Evolutionary conservation across 257 asterid genomes (phyloP).

Genomic region (Linaria vulgaris): DNA sequence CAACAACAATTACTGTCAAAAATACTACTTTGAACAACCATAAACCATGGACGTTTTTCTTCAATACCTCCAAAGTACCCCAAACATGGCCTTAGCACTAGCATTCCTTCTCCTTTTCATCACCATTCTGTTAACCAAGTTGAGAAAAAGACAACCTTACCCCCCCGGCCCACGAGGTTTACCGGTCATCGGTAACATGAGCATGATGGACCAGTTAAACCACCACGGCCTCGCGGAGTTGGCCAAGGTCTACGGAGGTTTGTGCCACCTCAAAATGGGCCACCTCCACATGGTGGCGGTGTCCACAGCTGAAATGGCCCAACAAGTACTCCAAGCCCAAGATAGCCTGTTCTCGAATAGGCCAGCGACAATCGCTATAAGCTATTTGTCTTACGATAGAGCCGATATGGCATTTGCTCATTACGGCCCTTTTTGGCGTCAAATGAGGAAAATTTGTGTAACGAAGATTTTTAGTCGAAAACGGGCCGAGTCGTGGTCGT

Average conservation of each 20-base stretch:
- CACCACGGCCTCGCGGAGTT: constrained; percentile 72
- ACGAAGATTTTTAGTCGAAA: constrained; percentile 83
- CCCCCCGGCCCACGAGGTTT: constrained; percentile 88
- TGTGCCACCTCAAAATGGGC: constrained; percentile 34
- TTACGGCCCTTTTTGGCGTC: constrained; percentile 96
- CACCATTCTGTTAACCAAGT: too few relatives aligned
- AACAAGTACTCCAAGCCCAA: constrained; percentile 74
- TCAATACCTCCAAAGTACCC: too few relatives aligned
- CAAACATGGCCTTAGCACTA: too few relatives aligned
- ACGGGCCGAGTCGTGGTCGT: constrained; percentile 92
- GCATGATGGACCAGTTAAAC: constrained; percentile 59
- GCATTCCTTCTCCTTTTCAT: too few relatives aligned
- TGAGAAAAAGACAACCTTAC: constrained; percentile 20
- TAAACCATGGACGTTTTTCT: too few relatives aligned
- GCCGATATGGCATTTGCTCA: constrained; percentile 96
- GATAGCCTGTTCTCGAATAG: constrained; percentile 89
- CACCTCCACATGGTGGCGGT: constrained; percentile 60
- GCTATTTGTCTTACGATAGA: constrained; percentile 70
- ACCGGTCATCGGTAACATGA: constrained; percentile 83
- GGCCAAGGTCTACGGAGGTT: constrained; percentile 71
- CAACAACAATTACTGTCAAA: too few relatives aligned
- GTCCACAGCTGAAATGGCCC: constrained; percentile 74
- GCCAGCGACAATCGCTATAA: constrained; percentile 71
- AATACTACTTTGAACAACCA: too few relatives aligned
- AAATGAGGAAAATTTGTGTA: constrained; percentile 86